phyloP scores from a whole-genome alignment of 129 eudicot genomes.

The Gnaphalium uliginosum region DNA sequence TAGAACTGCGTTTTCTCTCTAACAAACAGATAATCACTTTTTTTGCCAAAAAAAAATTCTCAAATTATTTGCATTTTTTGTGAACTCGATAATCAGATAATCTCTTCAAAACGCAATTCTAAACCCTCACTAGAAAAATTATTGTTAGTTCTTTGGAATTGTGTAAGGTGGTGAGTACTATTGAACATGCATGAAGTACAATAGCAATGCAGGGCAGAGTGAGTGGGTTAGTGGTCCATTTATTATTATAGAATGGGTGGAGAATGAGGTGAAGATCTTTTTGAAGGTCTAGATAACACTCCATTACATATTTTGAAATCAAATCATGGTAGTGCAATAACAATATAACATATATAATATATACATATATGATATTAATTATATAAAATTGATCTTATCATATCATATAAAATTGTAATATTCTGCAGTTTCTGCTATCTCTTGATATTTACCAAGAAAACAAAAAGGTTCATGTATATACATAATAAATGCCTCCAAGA shows the following conservation, averaged over 20 bases:
- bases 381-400: not conserved
- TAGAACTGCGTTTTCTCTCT: too few relatives aligned
- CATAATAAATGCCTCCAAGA: too few relatives aligned
- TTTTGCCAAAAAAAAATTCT: too few relatives aligned
- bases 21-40: too few relatives aligned
- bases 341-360: not conserved
- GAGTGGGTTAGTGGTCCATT: conserved; percentile 23
- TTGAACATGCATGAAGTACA: conserved; percentile 28
- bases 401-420: not conserved
- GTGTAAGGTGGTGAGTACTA: conserved; percentile 14
- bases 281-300: conserved; percentile 27
- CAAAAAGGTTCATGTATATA: too few relatives aligned
- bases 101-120: too few relatives aligned
- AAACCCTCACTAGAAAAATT: too few relatives aligned
- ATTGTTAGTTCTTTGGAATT: not conserved
- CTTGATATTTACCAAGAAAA: too few relatives aligned
- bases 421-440: too few relatives aligned
- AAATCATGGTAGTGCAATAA: not conserved
- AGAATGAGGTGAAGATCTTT: conserved; percentile 27
- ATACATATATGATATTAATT: not conserved
- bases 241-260: conserved; percentile 17
- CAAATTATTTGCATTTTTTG: too few relatives aligned
- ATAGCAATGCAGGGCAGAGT: conserved; percentile 3
- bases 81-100: too few relatives aligned
- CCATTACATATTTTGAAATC: conserved; percentile 21